phyloP scores from a whole-genome alignment of 225 moss, liverwort and hornwort genomes.

The Antitrichia curtipendula region DNA sequence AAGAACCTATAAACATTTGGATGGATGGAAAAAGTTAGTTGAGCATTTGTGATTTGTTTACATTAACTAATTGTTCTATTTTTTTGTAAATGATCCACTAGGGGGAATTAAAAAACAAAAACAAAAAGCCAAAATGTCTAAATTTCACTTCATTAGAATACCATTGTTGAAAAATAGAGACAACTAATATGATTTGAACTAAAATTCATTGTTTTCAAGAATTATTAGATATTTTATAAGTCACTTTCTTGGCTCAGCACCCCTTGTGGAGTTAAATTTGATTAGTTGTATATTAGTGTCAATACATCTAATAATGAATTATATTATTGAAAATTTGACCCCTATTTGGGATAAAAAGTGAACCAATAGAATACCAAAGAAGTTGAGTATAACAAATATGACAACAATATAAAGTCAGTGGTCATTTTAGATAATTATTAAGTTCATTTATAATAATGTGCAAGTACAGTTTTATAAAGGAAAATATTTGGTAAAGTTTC shows the following conservation, averaged over 20 bases:
- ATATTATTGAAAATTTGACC: background rate
- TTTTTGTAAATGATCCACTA: background rate
- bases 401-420: background rate
- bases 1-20: background rate
- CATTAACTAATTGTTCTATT: background rate
- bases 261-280: background rate
- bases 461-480: background rate
- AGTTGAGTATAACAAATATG: background rate
- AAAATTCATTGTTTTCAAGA: background rate
- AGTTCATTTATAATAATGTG: background rate
- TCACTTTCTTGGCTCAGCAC: rapidly evolving
- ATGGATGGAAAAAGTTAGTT: background rate
- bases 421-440: background rate
- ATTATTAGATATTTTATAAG: background rate
- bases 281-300: background rate
- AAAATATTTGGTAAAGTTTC: background rate
- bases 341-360: background rate
- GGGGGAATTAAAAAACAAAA: too few species aligned
- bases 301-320: background rate
- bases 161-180: background rate
- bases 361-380: background rate
- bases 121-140: too few species aligned
- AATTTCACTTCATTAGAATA: background rate
- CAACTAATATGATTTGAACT: background rate
- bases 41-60: background rate